A percentile compares a stretch with the other conserved stretches of the same genome.
Evolutionary conservation across 352 stramenopile species (phyloP).

Genomic region (Phytophthora gonapodyides): DNA sequence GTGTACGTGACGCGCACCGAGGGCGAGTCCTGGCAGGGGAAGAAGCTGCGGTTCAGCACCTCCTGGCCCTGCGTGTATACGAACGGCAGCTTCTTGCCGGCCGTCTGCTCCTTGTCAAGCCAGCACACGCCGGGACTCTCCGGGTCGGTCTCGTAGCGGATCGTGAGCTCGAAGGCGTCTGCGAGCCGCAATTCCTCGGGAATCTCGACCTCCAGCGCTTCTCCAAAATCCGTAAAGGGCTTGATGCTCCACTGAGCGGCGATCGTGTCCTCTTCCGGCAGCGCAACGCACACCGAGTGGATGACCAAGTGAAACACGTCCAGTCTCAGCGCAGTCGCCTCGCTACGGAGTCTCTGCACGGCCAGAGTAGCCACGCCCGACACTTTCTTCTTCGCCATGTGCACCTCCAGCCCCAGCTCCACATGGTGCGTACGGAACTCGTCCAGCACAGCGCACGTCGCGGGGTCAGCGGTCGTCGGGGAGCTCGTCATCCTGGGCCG

Average conservation of each 20-base stretch:
- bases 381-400: conserved; percentile 42
- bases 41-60: conserved; percentile 85
- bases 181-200: conserved; percentile 30
- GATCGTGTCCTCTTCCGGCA: conserved; percentile 19
- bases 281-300: conserved; percentile 43
- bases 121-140: conserved; percentile 83
- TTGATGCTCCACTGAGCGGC: conserved; percentile 47
- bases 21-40: conserved; percentile 93
- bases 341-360: conserved; percentile 31
- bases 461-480: conserved; percentile 40
- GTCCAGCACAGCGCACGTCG: conserved; percentile 60
- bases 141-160: conserved; percentile 66
- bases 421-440: conserved; percentile 60
- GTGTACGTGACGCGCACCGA: conserved; percentile 96
- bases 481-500: not conserved
- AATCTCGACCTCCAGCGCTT: conserved; percentile 57
- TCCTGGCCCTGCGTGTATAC: conserved; percentile 89
- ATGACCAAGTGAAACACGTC: conserved; percentile 71
- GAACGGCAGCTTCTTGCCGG: conserved; percentile 75
- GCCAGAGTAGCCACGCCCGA: conserved; percentile 41
- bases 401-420: conserved; percentile 52
- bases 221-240: conserved; percentile 69
- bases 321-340: conserved; percentile 36
- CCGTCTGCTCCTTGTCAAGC: conserved; percentile 84
- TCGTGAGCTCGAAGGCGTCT: conserved; percentile 35